These are phyloP conservation scores for Hygrophila difformis DNA, from an alignment of 257 asterid genomes.

Conservation along the genomic window DNA sequence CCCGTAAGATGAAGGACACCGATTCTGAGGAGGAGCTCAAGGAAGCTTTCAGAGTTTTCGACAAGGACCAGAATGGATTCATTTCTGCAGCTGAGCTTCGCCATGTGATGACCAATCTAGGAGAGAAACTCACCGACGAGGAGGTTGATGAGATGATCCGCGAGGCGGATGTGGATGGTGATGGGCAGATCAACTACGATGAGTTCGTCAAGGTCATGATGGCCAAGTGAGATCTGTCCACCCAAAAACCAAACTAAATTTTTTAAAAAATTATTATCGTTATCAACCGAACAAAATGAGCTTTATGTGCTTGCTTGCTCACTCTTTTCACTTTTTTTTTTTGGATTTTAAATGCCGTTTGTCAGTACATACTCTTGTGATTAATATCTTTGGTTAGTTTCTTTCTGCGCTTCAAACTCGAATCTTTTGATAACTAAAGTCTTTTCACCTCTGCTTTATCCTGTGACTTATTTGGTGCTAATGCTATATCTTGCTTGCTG, in stretches of 20 bases:
- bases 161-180: conserved; percentile 60
- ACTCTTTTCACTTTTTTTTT: conserved; percentile 24
- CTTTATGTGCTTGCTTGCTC: conserved; percentile 21
- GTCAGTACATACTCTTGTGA: conserved; percentile 31
- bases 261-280: conserved; percentile 26
- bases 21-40: conserved; percentile 54
- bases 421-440: conserved; percentile 14
- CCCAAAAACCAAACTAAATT: conserved; percentile 18
- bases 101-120: conserved; percentile 60
- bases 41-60: conserved; percentile 52
- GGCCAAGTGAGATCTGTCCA: conserved; percentile 54
- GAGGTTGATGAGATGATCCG: conserved; percentile 60
- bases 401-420: conserved; percentile 18
- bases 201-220: conserved; percentile 72
- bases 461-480: conserved; percentile 22
- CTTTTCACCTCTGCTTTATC: conserved; percentile 9
- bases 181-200: conserved; percentile 66
- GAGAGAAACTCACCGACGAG: conserved; percentile 52
- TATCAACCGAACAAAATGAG: conserved; percentile 10
- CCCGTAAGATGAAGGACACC: conserved; percentile 48
- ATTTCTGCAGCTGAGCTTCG: conserved; percentile 56
- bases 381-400: conserved; percentile 21
- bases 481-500: conserved; percentile 13
- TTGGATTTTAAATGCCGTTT: conserved; percentile 26
- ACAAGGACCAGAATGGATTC: conserved; percentile 51